Percentiles rank a stretch among this genome's conserved stretches.
Evolutionary conservation across 2,329 filamentous ascomycete genomes (phyloP).

Genomic region (Didymella pinodella): DNA sequence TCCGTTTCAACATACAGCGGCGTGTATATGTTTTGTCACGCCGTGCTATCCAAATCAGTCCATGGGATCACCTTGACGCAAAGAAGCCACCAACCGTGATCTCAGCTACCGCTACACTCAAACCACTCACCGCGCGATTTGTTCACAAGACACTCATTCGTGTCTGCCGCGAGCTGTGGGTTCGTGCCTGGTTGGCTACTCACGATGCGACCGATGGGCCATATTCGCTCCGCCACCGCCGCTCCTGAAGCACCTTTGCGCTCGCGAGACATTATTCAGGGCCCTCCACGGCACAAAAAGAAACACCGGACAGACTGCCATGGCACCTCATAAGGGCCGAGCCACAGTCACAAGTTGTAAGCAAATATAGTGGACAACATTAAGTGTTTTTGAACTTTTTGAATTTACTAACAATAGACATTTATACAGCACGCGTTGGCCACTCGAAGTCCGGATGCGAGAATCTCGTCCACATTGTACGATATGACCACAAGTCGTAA

Average conservation of each 20-base stretch:
- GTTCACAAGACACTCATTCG: too few relatives aligned
- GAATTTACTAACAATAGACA: constrained; percentile 33
- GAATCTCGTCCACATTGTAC: constrained; percentile 27
- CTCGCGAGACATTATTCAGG: too few relatives aligned
- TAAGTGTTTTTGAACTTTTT: constrained; percentile 23
- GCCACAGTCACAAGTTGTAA: background rate
- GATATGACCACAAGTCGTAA: constrained; percentile 26
- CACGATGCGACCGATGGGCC: too few relatives aligned
- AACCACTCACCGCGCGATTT: too few relatives aligned
- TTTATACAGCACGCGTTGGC: constrained; percentile 39
- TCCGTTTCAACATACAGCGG: background rate
- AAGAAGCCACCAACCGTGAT: background rate
- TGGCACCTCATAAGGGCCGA: background rate
- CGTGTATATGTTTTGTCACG: background rate
- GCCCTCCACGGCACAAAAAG: too few relatives aligned
- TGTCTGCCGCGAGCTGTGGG: too few relatives aligned
- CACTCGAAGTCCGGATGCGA: constrained; percentile 26
- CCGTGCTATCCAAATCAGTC: background rate
- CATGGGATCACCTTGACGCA: background rate
- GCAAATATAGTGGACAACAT: background rate
- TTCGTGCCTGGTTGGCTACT: too few relatives aligned
- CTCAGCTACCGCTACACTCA: too few relatives aligned
- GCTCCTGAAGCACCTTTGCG: too few relatives aligned
- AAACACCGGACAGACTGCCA: too few relatives aligned
- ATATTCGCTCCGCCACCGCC: too few relatives aligned